Evolutionary conservation across 345 rosid genomes (phyloP), one percentile per base, ranked within the genome.

Genomic region (Euphorbia pulcherrima): DNA sequence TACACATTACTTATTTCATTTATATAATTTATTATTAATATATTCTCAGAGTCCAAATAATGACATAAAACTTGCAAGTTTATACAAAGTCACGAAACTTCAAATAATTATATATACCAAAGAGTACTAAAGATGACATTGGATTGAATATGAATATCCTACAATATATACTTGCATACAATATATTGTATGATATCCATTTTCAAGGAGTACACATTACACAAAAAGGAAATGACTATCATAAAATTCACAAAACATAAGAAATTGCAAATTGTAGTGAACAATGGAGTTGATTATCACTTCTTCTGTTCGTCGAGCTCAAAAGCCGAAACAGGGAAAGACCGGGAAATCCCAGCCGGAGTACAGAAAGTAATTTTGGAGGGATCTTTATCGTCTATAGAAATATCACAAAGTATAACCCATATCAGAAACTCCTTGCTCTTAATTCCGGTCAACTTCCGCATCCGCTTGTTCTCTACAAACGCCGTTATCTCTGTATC

Each of bases 381-480:
- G 4, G 46, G 46, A 61, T 79, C 74, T 10, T 60, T 62, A 33
- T 74, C 77, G 14, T 82, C 76, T 2, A 85, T 50, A 20, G 3
- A 80, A 16, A 89, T 84, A 53, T 87, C 88, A 20, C 87, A 77
- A 1, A 87, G 74, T 0, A 86, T 44, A 27, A 87, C 78, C 95
- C 92, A 89, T 46, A 86, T 21, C 33, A 89, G 18, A 20, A 85
- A 16, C 83, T 87, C 90, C 74, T 77, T 87, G 62, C 85, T 83
- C 56, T 85, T 87, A 4, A 87, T 78, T 0, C 95, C 95, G 0
- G 81, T 83, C 0, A 85, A 58, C 28, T 54, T 35, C 59, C 82
- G 76, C 86, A 89, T 79, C 74, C 81, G 72, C 30, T 78, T 78
- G 0, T 86, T 75, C 73, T 83, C 90, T 0, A 87, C 72, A 39